A percentile compares a stretch with the other conserved stretches of the same genome.
Conservation (phyloP, 2,329 filamentous ascomycete genomes). For the Hirsutella rhossiliensis region DNA sequence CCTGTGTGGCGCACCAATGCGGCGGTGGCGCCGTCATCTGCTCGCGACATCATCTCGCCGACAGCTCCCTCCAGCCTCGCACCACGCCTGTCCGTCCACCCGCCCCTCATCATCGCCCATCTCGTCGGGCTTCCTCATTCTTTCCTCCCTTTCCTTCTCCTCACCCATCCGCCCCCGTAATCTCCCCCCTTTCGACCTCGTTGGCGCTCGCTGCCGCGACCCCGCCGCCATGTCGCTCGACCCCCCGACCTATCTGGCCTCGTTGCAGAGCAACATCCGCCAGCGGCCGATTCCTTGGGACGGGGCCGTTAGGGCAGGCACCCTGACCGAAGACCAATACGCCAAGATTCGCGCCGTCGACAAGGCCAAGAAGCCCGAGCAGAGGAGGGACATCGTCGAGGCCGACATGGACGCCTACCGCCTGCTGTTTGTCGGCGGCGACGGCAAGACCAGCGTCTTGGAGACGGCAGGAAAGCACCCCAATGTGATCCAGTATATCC, state of each 20-base stretch:
- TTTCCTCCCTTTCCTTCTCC: neutral
- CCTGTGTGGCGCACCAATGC: too few relatives aligned
- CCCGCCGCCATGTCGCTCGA: conserved; percentile 67
- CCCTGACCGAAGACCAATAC: conserved; percentile 86
- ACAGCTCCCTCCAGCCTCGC: too few relatives aligned
- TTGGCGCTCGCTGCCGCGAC: neutral
- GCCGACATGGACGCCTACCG: conserved; percentile 69
- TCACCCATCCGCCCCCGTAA: neutral
- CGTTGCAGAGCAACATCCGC: conserved; percentile 93
- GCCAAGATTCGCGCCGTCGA: conserved; percentile 94
- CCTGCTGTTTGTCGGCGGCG: conserved; percentile 64
- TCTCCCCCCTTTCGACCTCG: neutral
- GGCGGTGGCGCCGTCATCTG: too few relatives aligned
- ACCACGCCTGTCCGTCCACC: too few relatives aligned
- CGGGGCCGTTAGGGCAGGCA: conserved; percentile 84
- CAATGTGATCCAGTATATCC: conserved; percentile 89
- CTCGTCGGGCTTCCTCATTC: too few relatives aligned
- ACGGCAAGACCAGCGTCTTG: conserved; percentile 59
- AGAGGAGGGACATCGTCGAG: conserved; percentile 73
- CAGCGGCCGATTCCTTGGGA: conserved; percentile 96
- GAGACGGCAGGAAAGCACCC: conserved; percentile 75
- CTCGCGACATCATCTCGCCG: too few relatives aligned
- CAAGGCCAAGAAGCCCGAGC: conserved; percentile 79
- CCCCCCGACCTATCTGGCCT: conserved; percentile 72
- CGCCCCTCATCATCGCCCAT: too few relatives aligned